A percentile compares a stretch with the other conserved stretches of the same genome.
These are phyloP conservation scores for Neoboletus brunneissimus DNA, from an alignment of 768 basidiomycete genomes.

Conservation along the genomic window DNA sequence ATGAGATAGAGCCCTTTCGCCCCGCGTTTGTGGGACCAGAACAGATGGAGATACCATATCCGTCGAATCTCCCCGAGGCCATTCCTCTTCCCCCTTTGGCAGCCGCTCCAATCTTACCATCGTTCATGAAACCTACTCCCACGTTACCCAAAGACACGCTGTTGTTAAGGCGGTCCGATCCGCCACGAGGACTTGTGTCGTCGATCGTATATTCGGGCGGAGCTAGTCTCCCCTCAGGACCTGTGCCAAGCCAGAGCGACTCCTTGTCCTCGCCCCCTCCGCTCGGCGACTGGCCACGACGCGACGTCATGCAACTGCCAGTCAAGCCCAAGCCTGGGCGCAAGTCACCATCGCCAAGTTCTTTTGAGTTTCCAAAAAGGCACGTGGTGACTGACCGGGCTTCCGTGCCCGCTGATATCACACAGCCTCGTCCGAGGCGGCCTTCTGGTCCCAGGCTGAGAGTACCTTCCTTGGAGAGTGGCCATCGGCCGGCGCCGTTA, in stretches of 20 bases:
- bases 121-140: slow-evolving; percentile 17
- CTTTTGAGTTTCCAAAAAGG: slow-evolving; percentile 24
- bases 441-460: slow-evolving; percentile 33
- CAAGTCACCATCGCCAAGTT: slow-evolving; percentile 15
- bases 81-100: slow-evolving; percentile 24
- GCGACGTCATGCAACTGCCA: slow-evolving; percentile 34
- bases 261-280: slow-evolving; percentile 40
- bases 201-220: slow-evolving; percentile 35
- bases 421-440: slow-evolving; percentile 27
- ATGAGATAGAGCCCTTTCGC: slow-evolving; percentile 47
- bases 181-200: slow-evolving; percentile 12
- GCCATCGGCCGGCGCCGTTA: slow-evolving; percentile 17
- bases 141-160: slow-evolving; percentile 7
- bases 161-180: slow-evolving; percentile 9
- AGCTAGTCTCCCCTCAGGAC: slow-evolving; percentile 19
- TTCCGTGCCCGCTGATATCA: background rate
- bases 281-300: slow-evolving; percentile 55
- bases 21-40: slow-evolving; percentile 26
- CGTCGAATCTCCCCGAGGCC: slow-evolving; percentile 24
- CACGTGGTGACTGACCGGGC: slow-evolving; percentile 6
- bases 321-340: slow-evolving; percentile 9
- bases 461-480: slow-evolving; percentile 20
- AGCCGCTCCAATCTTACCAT: slow-evolving; percentile 11
- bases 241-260: slow-evolving; percentile 5
- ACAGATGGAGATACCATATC: slow-evolving; percentile 17